Conservation (phyloP, 2,329 filamentous ascomycete genomes). For the Beauveria sp. region DNA sequence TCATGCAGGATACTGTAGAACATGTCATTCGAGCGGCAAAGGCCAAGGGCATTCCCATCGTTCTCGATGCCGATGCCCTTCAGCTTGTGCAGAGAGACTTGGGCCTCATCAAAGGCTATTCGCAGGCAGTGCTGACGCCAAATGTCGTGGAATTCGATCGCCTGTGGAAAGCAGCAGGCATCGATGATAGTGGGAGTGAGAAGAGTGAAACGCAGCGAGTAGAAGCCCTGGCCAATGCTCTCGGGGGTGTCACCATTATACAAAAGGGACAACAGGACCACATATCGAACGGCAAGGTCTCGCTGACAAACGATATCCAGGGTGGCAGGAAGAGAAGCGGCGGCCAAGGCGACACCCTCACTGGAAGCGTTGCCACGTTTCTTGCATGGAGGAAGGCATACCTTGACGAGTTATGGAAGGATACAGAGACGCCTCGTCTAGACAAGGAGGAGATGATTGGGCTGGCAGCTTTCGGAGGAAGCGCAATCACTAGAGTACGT, state of each 20-base stretch:
- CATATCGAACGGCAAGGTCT: conserved; percentile 71
- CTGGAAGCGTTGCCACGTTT: conserved; percentile 80
- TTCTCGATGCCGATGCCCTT: conserved; percentile 87
- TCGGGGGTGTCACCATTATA: conserved; percentile 84
- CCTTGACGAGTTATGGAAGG: conserved; percentile 69
- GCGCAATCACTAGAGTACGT: conserved; percentile 72
- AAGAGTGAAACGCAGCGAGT: conserved; percentile 39
- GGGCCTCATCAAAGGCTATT: conserved; percentile 71
- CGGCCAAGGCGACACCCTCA: conserved; percentile 92
- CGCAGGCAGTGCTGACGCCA: conserved; percentile 80
- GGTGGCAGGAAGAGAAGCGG: conserved; percentile 87
- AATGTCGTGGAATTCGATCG: conserved; percentile 90
- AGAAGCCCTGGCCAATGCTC: conserved; percentile 60
- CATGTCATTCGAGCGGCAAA: conserved; percentile 73
- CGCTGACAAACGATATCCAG: conserved; percentile 66
- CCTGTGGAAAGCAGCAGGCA: conserved; percentile 65
- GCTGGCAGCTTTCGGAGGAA: conserved; percentile 78
- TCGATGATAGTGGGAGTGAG: conserved; percentile 44
- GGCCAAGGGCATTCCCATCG: conserved; percentile 64
- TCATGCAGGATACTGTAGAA: conserved; percentile 83
- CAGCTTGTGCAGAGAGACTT: conserved; percentile 69
- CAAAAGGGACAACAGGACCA: conserved; percentile 81
- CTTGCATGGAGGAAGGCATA: conserved; percentile 86
- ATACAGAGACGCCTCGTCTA: conserved; percentile 37
- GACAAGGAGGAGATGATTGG: conserved; percentile 56